Evolutionary conservation across 805 yeast genomes (phyloP), one percentile per base, ranked within the genome.

Genomic region (Metschnikowia amazonensis): DNA sequence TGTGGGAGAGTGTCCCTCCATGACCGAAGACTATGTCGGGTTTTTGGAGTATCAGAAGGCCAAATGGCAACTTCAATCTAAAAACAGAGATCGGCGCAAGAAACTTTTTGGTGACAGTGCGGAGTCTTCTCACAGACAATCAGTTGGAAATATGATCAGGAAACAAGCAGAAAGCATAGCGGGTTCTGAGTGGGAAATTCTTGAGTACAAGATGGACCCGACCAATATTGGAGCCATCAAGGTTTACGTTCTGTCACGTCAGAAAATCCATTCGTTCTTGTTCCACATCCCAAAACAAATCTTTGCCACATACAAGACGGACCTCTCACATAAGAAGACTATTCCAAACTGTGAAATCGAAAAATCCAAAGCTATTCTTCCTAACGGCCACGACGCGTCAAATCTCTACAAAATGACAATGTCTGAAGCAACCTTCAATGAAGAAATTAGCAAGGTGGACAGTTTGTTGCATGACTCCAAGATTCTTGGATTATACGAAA

Each of bases 11-110:
- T 81, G 86, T 60, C 95, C 95, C 1, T 74, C 81, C 5, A 82
- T 85, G 63, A 66, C 70, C 0, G 82, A 71, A 11, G 89, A 86
- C 55, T 86, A 86, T 63, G 75, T 62, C 14, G 84, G 77, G 0
- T 86, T 85, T 69, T 69, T 94, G 48, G 66, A 68, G 25, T 86
- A 86, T 58, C 92, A 86, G 64, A 89, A 92, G 63, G 75, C 81
- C n/a, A 87, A 87, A 59, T 94, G 99, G 99, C 78, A 69, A 40
- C 69, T 80, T 10, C 95, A 89, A 60, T 75, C 77, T n/a, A 78
- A 79, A 50, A 85, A 84, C 48, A 76, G 89, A 55, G 76, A 74
- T 44, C 78, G 95, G 57, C 76, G 97, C 59, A 75, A 74, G 44
- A 82, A 81, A 51, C 64, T 95, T 21, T 92, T 94, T 70, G 99